Percentiles rank a stretch among this genome's conserved stretches.
Conservation (phyloP, 768 basidiomycete genomes). For the Scleroderma bovista region DNA sequence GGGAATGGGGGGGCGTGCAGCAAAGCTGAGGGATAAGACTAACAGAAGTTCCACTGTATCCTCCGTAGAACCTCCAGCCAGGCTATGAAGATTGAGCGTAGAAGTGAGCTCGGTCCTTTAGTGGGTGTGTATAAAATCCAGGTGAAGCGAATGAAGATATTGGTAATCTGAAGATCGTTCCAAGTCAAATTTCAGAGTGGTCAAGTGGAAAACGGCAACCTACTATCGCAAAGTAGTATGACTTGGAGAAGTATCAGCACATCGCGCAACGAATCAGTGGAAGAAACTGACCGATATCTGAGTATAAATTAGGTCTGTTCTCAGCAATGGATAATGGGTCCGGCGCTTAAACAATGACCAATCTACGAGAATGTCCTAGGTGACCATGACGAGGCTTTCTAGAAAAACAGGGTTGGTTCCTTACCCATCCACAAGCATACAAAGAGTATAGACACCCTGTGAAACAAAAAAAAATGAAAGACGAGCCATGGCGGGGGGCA, state of each 20-base stretch:
- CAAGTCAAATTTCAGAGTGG: neutral
- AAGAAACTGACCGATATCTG: slow-evolving; percentile 44
- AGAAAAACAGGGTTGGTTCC: slow-evolving; percentile 14
- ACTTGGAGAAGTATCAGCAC: slow-evolving; percentile 28
- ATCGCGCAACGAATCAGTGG: neutral
- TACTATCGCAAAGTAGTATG: slow-evolving; percentile 80
- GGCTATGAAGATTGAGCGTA: slow-evolving; percentile 64
- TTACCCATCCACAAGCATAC: slow-evolving; percentile 78
- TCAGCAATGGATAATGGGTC: slow-evolving; percentile 53
- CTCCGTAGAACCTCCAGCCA: slow-evolving; percentile 75
- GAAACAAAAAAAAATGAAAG: slow-evolving; percentile 67
- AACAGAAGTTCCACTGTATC: slow-evolving; percentile 91
- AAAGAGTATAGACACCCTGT: slow-evolving; percentile 55
- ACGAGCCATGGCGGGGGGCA: slow-evolving; percentile 36
- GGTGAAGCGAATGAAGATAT: slow-evolving; percentile 70
- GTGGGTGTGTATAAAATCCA: slow-evolving; percentile 78
- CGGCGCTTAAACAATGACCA: slow-evolving; percentile 77
- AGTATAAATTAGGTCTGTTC: slow-evolving; percentile 70
- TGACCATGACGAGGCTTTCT: neutral
- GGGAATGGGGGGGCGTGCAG: neutral
- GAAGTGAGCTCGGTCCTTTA: slow-evolving; percentile 39
- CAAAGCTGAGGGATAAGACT: slow-evolving; percentile 20
- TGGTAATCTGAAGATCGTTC: slow-evolving; percentile 47
- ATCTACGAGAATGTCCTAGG: slow-evolving; percentile 82
- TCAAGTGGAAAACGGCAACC: slow-evolving; percentile 10